A percentile compares a stretch with the other conserved stretches of the same genome.
Evolutionary conservation across 768 basidiomycete species (phyloP).

Genomic region (Naematelia encephala): DNA sequence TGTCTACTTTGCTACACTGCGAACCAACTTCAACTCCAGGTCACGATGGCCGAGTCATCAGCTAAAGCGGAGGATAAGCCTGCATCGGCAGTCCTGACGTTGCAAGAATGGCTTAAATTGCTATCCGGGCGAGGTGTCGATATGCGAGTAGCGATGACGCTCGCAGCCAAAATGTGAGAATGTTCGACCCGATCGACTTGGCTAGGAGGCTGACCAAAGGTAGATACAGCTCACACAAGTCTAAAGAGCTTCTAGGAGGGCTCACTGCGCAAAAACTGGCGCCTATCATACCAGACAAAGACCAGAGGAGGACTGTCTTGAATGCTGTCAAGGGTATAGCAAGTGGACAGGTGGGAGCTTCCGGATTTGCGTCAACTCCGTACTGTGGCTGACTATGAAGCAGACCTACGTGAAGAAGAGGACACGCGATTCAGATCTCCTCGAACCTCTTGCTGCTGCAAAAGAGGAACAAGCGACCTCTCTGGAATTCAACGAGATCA

Average conservation of each 20-base stretch:
- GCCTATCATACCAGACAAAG: slow-evolving; percentile 41
- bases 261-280: slow-evolving; percentile 35
- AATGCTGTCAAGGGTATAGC: slow-evolving; percentile 43
- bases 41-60: neutral
- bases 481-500: slow-evolving; percentile 36
- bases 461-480: slow-evolving; percentile 16
- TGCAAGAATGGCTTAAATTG: slow-evolving; percentile 47
- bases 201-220: slow-evolving; percentile 2
- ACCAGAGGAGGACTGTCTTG: slow-evolving; percentile 35
- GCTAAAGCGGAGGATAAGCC: neutral
- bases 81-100: slow-evolving; percentile 23
- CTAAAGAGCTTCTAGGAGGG: slow-evolving; percentile 24
- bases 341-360: slow-evolving; percentile 31
- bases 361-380: neutral
- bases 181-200: too few relatives aligned
- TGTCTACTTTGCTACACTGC: too few relatives aligned
- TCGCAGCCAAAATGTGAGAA: slow-evolving; percentile 49
- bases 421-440: slow-evolving; percentile 35
- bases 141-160: slow-evolving; percentile 47
- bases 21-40: too few relatives aligned
- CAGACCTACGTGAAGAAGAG: slow-evolving; percentile 34
- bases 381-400: neutral
- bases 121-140: slow-evolving; percentile 42
- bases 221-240: slow-evolving; percentile 44
- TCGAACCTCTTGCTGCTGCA: slow-evolving; percentile 26